Conservation (phyloP, 164 flowering plant species). For the Litsea cubeba region DNA sequence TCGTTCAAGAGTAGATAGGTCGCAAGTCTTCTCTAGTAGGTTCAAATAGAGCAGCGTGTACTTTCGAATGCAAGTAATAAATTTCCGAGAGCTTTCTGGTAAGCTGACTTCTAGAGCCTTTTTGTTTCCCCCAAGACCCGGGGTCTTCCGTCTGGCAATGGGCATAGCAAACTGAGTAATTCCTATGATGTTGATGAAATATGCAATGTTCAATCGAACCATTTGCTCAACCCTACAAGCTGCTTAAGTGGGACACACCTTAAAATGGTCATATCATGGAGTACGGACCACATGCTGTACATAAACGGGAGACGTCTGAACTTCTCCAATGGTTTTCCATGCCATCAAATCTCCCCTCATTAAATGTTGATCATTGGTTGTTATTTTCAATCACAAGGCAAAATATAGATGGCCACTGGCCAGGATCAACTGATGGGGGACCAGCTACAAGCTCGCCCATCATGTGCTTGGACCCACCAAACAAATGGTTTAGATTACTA, state of each 20-base stretch:
- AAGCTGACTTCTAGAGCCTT: slow-evolving; percentile 78
- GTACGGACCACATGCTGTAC: neutral
- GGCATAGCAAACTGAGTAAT: neutral
- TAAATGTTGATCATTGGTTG: too few relatives aligned
- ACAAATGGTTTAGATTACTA: neutral
- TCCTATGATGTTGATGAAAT: neutral
- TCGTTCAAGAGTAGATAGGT: slow-evolving; percentile 75
- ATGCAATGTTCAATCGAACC: neutral
- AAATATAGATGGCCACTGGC: neutral
- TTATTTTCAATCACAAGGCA: too few relatives aligned
- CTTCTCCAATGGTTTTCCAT: neutral
- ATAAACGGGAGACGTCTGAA: neutral
- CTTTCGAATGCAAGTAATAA: slow-evolving; percentile 93
- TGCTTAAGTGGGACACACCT: neutral
- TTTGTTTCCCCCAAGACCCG: slow-evolving; percentile 63
- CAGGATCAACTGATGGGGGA: neutral
- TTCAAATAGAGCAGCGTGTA: slow-evolving; percentile 74
- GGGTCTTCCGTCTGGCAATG: slow-evolving; percentile 71
- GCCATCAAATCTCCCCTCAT: too few relatives aligned
- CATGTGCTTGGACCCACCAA: neutral
- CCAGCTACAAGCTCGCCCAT: too few relatives aligned
- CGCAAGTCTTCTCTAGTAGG: slow-evolving; percentile 79
- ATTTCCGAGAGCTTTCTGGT: slow-evolving; percentile 92
- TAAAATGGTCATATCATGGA: neutral
- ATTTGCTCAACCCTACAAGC: neutral